Evolutionary conservation across 129 eudicot species (phyloP).

Genomic region (Centrapalus pauciflorus): DNA sequence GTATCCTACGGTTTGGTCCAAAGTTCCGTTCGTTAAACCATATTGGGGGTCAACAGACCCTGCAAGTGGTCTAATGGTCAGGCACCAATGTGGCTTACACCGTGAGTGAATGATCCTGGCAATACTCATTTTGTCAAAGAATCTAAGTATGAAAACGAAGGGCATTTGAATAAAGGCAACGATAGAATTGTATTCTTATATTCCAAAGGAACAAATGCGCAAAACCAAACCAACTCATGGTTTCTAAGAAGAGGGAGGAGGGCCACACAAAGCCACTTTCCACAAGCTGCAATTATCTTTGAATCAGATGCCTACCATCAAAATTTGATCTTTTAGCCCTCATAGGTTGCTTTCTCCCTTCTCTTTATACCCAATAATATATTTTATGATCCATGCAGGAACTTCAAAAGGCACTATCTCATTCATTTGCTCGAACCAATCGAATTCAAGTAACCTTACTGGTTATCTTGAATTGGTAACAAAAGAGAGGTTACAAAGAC

Average conservation of each 20-base stretch:
- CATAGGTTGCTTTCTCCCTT: constrained; percentile 19
- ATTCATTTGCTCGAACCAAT: no score
- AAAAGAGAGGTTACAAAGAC: no score
- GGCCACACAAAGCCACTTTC: constrained; percentile 25
- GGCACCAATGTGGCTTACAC: background rate
- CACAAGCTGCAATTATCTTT: constrained; percentile 27
- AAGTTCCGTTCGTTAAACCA: background rate
- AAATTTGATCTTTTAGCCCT: constrained; percentile 14
- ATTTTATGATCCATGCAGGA: background rate
- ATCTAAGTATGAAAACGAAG: background rate
- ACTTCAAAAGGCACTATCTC: background rate
- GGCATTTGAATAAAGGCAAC: constrained; percentile 20
- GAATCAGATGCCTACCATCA: constrained; percentile 37
- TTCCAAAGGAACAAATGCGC: constrained; percentile 25
- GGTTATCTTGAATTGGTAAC: background rate
- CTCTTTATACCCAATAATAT: constrained; percentile 1
- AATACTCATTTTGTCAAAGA: constrained; percentile 15
- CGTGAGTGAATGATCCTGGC: no score
- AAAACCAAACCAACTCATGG: constrained; percentile 2
- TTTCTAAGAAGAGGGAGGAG: constrained; percentile 9
- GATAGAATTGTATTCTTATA: constrained; percentile 22
- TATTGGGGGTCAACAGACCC: background rate
- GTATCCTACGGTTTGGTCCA: background rate
- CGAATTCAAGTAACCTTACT: no score
- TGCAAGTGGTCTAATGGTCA: background rate